These are phyloP conservation scores for Russula earlei DNA, from an alignment of 768 basidiomycete species.

Conservation along the genomic window DNA sequence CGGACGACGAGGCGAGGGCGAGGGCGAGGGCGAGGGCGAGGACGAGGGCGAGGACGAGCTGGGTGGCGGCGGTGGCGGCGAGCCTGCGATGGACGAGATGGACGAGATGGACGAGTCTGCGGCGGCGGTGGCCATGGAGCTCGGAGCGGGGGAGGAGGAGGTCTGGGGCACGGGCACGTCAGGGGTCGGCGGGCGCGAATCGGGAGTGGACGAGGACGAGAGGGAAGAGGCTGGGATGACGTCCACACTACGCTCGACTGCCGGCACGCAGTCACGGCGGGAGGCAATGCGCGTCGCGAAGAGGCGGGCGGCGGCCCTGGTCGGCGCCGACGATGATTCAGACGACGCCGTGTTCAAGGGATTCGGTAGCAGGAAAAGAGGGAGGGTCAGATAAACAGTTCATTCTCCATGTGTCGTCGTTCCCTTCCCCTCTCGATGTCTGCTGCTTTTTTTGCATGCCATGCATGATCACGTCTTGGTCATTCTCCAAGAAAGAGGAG, in stretches of 20 bases:
- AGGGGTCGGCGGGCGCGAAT: not conserved
- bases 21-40: not conserved
- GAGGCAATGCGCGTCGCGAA: constrained; percentile 12
- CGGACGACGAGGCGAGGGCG: constrained; percentile 3
- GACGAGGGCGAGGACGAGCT: not conserved
- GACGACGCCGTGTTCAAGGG: constrained; percentile 61
- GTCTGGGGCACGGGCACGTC: not conserved
- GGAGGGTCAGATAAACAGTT: constrained; percentile 6
- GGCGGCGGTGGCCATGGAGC: not conserved
- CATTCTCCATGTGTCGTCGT: no score
- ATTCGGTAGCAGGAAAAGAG: constrained; percentile 33
- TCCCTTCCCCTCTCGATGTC: not conserved
- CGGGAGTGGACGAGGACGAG: not conserved
- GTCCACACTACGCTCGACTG: constrained; percentile 23
- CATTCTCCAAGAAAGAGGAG: no score
- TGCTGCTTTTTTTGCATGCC: no score
- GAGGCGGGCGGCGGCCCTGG: constrained; percentile 13
- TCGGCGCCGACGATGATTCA: constrained; percentile 50
- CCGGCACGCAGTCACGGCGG: constrained; percentile 21
- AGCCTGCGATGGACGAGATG: no score
- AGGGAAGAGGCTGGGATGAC: constrained; percentile 12
- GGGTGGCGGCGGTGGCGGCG: no score
- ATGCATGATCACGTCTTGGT: no score
- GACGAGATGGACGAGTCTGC: not conserved
- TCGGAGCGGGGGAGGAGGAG: not conserved